A percentile compares a stretch with the other conserved stretches of the same genome.
These are phyloP conservation scores for Mycena venus DNA, from an alignment of 768 basidiomycete genomes.

Conservation along the genomic window DNA sequence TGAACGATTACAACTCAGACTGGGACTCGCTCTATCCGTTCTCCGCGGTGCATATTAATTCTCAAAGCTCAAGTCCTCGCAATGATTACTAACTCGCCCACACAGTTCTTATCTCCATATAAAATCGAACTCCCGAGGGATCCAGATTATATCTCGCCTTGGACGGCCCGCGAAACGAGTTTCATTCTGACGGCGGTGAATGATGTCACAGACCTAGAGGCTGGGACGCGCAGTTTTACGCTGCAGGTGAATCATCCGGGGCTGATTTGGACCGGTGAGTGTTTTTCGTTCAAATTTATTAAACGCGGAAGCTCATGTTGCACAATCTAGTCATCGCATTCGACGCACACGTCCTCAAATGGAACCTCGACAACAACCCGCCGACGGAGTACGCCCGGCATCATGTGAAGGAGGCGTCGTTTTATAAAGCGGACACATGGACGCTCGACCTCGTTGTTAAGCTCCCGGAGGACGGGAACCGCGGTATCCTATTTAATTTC, in stretches of 20 bases:
- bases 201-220: conserved; percentile 63
- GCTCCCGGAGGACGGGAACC: conserved; percentile 51
- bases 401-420: conserved; percentile 93
- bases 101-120: conserved; percentile 87
- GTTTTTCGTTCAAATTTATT: background rate
- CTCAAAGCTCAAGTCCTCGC: background rate
- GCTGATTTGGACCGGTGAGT: conserved; percentile 87
- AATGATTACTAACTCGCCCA: conserved; percentile 19
- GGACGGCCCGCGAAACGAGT: conserved; percentile 41
- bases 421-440: conserved; percentile 83
- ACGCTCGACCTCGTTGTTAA: conserved; percentile 79
- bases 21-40: conserved; percentile 93
- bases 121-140: conserved; percentile 76
- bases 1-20: conserved; percentile 86
- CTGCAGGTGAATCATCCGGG: conserved; percentile 82
- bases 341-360: conserved; percentile 88
- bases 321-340: conserved; percentile 89
- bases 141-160: conserved; percentile 64
- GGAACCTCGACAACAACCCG: conserved; percentile 87
- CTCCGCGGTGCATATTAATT: conserved; percentile 68
- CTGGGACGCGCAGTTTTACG: conserved; percentile 78
- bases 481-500: conserved; percentile 74
- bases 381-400: conserved; percentile 83
- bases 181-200: conserved; percentile 73
- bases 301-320: background rate